Conservation (phyloP, 2,329 filamentous ascomycete species). For the Keithomyces neogunnii region DNA sequence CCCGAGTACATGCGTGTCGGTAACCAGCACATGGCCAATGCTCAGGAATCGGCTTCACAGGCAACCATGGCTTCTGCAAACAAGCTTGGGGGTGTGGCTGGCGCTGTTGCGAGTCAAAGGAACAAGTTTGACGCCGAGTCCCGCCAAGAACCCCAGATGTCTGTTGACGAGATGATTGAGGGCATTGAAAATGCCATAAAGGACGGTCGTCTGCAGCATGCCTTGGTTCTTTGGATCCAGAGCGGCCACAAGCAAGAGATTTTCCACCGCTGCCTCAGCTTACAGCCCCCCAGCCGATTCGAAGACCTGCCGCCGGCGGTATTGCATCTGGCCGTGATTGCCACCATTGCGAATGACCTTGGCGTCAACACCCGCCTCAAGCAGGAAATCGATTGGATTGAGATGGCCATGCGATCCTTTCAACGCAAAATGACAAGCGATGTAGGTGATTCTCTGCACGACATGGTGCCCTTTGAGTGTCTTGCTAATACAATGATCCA, state of each 20-base stretch:
- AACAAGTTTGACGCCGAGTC: slow-evolving; percentile 25
- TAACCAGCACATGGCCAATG: slow-evolving; percentile 22
- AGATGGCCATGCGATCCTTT: slow-evolving; percentile 49
- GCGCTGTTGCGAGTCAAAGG: slow-evolving; percentile 27
- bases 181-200: slow-evolving; percentile 55
- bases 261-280: slow-evolving; percentile 39
- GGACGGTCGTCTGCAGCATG: slow-evolving; percentile 52
- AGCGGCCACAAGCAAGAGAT: slow-evolving; percentile 53
- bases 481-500: slow-evolving; percentile 14
- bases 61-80: slow-evolving; percentile 20
- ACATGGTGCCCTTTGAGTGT: background rate
- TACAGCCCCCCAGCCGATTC: slow-evolving; percentile 33
- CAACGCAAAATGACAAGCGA: slow-evolving; percentile 37
- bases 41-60: slow-evolving; percentile 19
- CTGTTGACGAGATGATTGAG: slow-evolving; percentile 39
- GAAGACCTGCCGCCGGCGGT: slow-evolving; percentile 47
- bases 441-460: slow-evolving; percentile 32
- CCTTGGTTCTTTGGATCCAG: slow-evolving; percentile 60
- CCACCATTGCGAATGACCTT: slow-evolving; percentile 53
- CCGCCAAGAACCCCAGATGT: slow-evolving; percentile 12
- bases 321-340: slow-evolving; percentile 55
- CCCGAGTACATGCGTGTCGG: slow-evolving; percentile 27
- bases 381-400: slow-evolving; percentile 52
- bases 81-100: slow-evolving; percentile 25
- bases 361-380: slow-evolving; percentile 41